Evolutionary conservation across 768 basidiomycete species (phyloP).

Genomic region (Hygrocybe punicea): DNA sequence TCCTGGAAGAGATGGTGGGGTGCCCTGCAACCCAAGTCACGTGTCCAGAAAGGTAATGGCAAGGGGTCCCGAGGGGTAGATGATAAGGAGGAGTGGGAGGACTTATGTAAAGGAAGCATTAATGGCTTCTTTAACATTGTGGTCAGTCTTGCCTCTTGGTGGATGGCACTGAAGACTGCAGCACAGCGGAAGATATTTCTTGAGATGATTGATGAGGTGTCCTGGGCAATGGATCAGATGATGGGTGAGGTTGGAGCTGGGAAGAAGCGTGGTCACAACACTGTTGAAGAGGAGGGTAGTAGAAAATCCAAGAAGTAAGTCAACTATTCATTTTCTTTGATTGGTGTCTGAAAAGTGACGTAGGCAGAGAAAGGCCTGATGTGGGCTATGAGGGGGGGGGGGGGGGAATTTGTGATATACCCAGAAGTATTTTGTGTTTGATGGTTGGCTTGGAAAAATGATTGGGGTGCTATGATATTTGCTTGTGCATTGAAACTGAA

Average conservation of each 20-base stretch:
- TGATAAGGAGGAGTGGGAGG: neutral
- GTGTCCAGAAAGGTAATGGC: neutral
- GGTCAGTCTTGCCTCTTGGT: neutral
- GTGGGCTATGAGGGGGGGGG: too few relatives aligned
- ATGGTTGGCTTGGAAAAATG: too few relatives aligned
- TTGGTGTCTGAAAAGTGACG: too few relatives aligned
- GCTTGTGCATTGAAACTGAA: too few relatives aligned
- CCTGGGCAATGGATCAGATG: neutral
- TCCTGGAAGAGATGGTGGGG: neutral
- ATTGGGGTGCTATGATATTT: too few relatives aligned
- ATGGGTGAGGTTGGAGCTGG: neutral
- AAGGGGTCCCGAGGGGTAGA: neutral
- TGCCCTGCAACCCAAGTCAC: neutral
- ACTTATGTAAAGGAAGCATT: neutral
- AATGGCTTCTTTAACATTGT: neutral
- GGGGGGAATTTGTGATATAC: too few relatives aligned
- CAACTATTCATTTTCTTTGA: too few relatives aligned
- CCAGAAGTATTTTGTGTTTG: too few relatives aligned
- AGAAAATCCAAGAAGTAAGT: too few relatives aligned
- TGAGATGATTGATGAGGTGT: neutral
- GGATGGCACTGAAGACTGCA: neutral
- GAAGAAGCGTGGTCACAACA: too few relatives aligned
- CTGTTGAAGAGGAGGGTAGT: neutral
- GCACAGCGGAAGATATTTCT: neutral
- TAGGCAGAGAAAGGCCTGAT: too few relatives aligned